Base-by-base conservation (phyloP, 2,329 filamentous ascomycete species). In the Colletotrichum sp. region DNA sequence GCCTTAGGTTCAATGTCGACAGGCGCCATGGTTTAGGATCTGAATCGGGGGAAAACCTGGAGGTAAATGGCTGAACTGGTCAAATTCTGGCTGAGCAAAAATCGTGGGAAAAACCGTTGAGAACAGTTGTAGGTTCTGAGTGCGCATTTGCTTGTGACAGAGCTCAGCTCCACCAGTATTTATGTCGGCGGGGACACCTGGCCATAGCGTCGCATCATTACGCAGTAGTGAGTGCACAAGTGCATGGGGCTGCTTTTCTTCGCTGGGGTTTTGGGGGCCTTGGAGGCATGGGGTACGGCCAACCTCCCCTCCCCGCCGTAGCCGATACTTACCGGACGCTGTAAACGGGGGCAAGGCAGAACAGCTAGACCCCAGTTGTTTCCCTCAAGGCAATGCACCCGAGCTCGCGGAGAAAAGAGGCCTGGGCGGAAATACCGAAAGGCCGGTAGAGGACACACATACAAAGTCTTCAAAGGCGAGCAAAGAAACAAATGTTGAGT, bases 1-100 rank as follows among this genome's bases (percentile, higher is more conserved):
- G 88, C 83, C 76, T 82, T 80, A 63, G 83, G 77, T 43, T 84
- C 78, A 73, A 83, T 80, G 77, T 84, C 78, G 73, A 81, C 75
- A 69, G 81, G 77, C 67, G 82, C 83, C 88, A 89, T 88, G 78
- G 77, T 79, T 78, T 13, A 30, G 21, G 32, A 2, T 58, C 16
- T 21, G 9, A 21, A 8, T 16, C n/a, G 14, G 24, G 26, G n/a
- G 18, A 12, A 38, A 66, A 43, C 13, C 14, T 28, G 32, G 43
- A n/a, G 34, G 59, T 34, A 28, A 52, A 48, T n/a, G 7, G 21
- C 63, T 12, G 43, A 10, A 55, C 21, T 7, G 38, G 21, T 62
- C 32, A 28, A 61, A 36, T 24, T 12, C 38, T 26, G 43, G 26
- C 61, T 16, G 52, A 36, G 65, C 71, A 74, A 67, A 61, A 24